phyloP scores from a whole-genome alignment of 2,329 filamentous ascomycete genomes.

The Sclerotinia nivalis region DNA sequence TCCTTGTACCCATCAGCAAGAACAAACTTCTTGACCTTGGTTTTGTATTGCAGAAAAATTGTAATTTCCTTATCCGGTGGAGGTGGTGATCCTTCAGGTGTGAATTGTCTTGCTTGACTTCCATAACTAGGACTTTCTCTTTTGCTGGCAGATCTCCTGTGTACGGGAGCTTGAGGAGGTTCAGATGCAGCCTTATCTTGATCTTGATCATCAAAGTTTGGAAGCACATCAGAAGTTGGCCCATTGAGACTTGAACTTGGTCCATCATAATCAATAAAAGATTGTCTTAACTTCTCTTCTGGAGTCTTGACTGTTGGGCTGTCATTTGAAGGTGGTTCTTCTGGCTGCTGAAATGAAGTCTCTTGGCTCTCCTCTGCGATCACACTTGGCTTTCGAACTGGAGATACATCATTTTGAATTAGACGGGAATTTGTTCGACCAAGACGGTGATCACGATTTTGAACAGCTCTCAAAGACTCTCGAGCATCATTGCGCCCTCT shows the following conservation, averaged over 20 bases:
- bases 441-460: slow-evolving; percentile 57
- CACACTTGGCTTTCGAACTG: slow-evolving; percentile 57
- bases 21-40: slow-evolving; percentile 94
- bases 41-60: slow-evolving; percentile 93
- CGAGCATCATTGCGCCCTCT: slow-evolving; percentile 73
- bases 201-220: slow-evolving; percentile 36
- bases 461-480: slow-evolving; percentile 77
- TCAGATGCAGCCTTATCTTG: slow-evolving; percentile 21
- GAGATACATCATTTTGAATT: slow-evolving; percentile 57
- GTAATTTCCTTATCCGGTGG: slow-evolving; percentile 81
- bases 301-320: slow-evolving; percentile 52
- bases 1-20: slow-evolving; percentile 81
- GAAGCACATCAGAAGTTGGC: slow-evolving; percentile 54
- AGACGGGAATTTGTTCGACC: slow-evolving; percentile 48
- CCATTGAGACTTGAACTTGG: slow-evolving; percentile 61
- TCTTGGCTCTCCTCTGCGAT: slow-evolving; percentile 57
- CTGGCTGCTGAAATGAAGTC: slow-evolving; percentile 42
- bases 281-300: slow-evolving; percentile 56
- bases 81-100: slow-evolving; percentile 65
- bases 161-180: slow-evolving; percentile 30
- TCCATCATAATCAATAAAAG: slow-evolving; percentile 33
- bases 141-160: slow-evolving; percentile 22
- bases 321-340: slow-evolving; percentile 41
- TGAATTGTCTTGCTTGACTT: slow-evolving; percentile 53
- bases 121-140: slow-evolving; percentile 10